phyloP scores from a whole-genome alignment of 331 rosid genomes.

The Quercus tomentella region DNA sequence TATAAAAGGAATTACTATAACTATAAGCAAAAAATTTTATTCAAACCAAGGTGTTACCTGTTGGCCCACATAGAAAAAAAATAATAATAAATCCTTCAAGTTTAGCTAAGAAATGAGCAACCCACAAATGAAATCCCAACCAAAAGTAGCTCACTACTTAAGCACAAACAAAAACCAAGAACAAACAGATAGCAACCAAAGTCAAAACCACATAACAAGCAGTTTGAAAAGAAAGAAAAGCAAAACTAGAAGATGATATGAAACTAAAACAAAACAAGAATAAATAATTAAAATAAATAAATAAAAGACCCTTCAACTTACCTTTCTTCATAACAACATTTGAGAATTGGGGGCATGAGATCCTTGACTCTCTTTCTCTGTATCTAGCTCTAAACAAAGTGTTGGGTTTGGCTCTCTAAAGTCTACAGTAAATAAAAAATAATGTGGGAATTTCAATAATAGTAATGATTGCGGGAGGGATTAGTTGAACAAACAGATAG shows the following conservation, averaged over 20 bases:
- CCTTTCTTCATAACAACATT: neutral
- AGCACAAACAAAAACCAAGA: slow-evolving; percentile 17
- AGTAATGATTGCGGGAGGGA: no score
- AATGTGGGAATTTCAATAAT: no score
- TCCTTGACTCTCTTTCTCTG: no score
- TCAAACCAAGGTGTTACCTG: neutral
- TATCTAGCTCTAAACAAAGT: no score
- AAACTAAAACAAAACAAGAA: slow-evolving; percentile 2
- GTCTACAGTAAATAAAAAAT: no score
- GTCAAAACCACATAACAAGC: no score
- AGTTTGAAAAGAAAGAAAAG: neutral
- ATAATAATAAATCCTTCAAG: neutral
- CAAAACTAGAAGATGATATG: slow-evolving; percentile 5
- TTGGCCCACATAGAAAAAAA: slow-evolving; percentile 1
- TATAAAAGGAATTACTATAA: neutral
- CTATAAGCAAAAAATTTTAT: slow-evolving; percentile 4
- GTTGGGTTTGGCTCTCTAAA: no score
- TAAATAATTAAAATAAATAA: neutral
- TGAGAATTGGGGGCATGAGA: no score
- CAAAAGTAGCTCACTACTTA: slow-evolving; percentile 11
- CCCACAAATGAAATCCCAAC: slow-evolving; percentile 15
- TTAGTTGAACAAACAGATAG: no score
- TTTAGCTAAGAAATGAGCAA: neutral
- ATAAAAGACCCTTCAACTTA: slow-evolving; percentile 17
- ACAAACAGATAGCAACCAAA: slow-evolving; percentile 1